A percentile compares a stretch with the other conserved stretches of the same genome.
Evolutionary conservation across 2,329 filamentous ascomycete species (phyloP).

Genomic region (Plectosphaerella plurivora): DNA sequence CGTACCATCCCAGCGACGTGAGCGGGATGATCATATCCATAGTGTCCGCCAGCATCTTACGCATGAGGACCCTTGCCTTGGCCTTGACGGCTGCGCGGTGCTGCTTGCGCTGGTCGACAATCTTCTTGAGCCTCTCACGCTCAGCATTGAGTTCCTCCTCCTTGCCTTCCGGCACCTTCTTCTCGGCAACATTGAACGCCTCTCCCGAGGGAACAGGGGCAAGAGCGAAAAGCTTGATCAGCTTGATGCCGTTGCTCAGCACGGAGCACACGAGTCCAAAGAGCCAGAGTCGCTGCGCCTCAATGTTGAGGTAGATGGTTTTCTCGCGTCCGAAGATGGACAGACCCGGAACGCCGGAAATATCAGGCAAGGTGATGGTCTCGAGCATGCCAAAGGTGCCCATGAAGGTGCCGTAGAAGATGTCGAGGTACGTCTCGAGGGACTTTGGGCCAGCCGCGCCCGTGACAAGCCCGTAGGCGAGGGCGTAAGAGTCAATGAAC

Average conservation of each 20-base stretch:
- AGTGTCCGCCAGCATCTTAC: conserved; percentile 1
- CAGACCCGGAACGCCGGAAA: conserved; percentile 35
- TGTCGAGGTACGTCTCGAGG: conserved; percentile 43
- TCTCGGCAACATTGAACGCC: conserved; percentile 15
- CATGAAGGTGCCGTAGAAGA: conserved; percentile 53
- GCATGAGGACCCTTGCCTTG: conserved; percentile 18
- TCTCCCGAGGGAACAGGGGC: conserved; percentile 27
- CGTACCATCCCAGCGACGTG: neutral
- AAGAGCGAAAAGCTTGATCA: conserved; percentile 30
- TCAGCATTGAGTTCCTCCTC: conserved; percentile 18
- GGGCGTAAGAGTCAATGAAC: conserved; percentile 56
- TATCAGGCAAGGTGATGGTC: conserved; percentile 55
- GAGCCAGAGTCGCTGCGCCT: conserved; percentile 69
- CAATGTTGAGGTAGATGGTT: conserved; percentile 43
- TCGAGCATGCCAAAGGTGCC: conserved; percentile 67
- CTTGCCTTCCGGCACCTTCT: conserved; percentile 11
- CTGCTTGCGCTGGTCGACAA: conserved; percentile 26
- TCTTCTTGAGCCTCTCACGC: conserved; percentile 26
- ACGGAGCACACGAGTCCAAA: conserved; percentile 52
- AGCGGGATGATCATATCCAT: conserved; percentile 3
- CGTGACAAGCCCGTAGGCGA: conserved; percentile 39
- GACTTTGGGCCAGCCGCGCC: conserved; percentile 15
- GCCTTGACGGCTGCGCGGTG: conserved; percentile 17
- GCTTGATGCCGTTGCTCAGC: conserved; percentile 33
- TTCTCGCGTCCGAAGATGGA: conserved; percentile 47